Conservation (phyloP, 352 stramenopile species). For the Globisporangium recalcitrans region DNA sequence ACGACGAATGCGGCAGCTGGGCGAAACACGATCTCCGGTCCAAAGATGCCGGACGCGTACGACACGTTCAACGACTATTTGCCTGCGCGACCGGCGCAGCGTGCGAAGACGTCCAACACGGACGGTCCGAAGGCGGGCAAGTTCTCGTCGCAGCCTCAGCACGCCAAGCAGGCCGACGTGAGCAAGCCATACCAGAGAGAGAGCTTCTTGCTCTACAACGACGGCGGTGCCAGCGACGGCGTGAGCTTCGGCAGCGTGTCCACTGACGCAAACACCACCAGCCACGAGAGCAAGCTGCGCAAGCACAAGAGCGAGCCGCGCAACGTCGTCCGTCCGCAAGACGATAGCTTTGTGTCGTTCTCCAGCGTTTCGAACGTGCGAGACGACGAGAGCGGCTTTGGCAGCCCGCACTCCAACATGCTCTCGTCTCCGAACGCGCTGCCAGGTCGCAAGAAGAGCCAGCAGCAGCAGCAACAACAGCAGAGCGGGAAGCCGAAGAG, state of each 20-base stretch:
- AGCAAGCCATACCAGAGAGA: slow-evolving; percentile 8
- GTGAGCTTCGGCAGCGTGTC: slow-evolving; percentile 10
- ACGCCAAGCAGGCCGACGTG: slow-evolving; percentile 1
- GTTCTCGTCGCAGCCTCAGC: slow-evolving; percentile 29
- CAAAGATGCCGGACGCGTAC: slow-evolving; percentile 35
- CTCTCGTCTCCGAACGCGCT: slow-evolving; percentile 16
- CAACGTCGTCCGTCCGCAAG: neutral
- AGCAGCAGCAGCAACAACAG: slow-evolving; percentile 21
- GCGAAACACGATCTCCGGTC: neutral
- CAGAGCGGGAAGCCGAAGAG: slow-evolving; percentile 15
- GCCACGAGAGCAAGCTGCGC: slow-evolving; percentile 10
- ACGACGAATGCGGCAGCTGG: neutral
- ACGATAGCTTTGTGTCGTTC: slow-evolving; percentile 20
- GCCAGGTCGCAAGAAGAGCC: slow-evolving; percentile 9
- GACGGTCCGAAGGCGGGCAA: slow-evolving; percentile 34
- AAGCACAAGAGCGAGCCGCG: slow-evolving; percentile 19
- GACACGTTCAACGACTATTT: slow-evolving; percentile 78
- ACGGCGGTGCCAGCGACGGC: slow-evolving; percentile 4
- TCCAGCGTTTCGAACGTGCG: slow-evolving; percentile 8
- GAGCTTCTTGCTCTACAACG: slow-evolving; percentile 24
- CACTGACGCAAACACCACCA: slow-evolving; percentile 5
- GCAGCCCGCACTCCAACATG: slow-evolving; percentile 17
- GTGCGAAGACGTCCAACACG: slow-evolving; percentile 38
- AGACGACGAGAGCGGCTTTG: neutral
- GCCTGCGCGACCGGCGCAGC: slow-evolving; percentile 37